Conservation (phyloP, 2,329 filamentous ascomycete species). For the Tolypocladium cylindrosporum region DNA sequence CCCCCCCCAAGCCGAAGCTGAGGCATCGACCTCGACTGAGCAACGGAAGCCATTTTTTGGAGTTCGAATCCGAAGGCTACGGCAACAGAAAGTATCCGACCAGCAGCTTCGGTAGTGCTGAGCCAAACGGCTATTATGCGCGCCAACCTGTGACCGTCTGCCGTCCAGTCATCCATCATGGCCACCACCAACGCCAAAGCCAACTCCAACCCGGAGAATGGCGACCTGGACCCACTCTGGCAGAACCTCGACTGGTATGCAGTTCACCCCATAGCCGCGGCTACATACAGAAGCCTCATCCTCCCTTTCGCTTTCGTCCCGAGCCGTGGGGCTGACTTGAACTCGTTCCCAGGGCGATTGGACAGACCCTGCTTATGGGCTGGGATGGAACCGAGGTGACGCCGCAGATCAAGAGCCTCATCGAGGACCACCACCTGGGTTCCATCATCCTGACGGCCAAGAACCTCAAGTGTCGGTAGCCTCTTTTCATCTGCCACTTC, state of each 20-base stretch:
- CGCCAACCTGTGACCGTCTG: constrained; percentile 13
- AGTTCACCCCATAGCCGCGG: background rate
- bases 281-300: background rate
- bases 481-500: constrained; percentile 1
- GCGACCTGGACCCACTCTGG: constrained; percentile 53
- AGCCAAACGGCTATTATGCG: constrained; percentile 4
- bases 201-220: constrained; percentile 17
- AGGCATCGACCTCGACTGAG: background rate
- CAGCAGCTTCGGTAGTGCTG: background rate
- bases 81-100: background rate
- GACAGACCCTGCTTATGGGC: constrained; percentile 73
- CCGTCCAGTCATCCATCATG: constrained; percentile 12
- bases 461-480: constrained; percentile 65
- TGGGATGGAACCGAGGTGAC: constrained; percentile 80
- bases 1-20: background rate
- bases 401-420: constrained; percentile 70
- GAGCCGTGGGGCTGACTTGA: constrained; percentile 4
- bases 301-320: constrained; percentile 6
- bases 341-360: constrained; percentile 47
- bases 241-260: constrained; percentile 66
- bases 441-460: constrained; percentile 78
- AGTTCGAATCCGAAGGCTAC: background rate
- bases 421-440: constrained; percentile 77
- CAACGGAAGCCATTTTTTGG: background rate
- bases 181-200: constrained; percentile 10